Evolutionary conservation across 257 asterid genomes (phyloP).

Genomic region (Nicotiana benthamiana): DNA sequence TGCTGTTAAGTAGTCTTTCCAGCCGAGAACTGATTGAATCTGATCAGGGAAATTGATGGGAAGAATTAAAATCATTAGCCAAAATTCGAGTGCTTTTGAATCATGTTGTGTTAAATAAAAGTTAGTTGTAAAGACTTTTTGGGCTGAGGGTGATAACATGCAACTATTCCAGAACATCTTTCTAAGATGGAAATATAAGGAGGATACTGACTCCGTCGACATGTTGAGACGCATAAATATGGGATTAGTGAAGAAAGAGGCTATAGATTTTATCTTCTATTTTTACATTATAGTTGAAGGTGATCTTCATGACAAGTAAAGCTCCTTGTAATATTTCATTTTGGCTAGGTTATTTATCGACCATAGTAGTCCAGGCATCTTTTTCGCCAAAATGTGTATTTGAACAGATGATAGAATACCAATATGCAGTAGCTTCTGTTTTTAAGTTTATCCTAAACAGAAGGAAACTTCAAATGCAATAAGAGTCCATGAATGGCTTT

Average conservation of each 20-base stretch:
- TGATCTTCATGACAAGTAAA: not conserved
- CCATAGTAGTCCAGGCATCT: not conserved
- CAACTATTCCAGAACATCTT: not conserved
- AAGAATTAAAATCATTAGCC: not conserved
- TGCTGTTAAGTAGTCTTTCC: conserved; percentile 55
- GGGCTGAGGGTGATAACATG: not conserved
- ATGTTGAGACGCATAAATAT: not conserved
- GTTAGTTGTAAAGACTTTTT: not conserved
- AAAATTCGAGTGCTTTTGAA: not conserved
- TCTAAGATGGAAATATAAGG: not conserved
- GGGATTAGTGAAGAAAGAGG: too few relatives aligned
- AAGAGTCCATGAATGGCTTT: not conserved
- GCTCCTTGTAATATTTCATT: not conserved
- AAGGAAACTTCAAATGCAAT: not conserved
- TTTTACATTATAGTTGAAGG: too few relatives aligned
- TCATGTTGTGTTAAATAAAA: not conserved
- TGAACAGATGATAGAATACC: not conserved
- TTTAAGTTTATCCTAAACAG: not conserved
- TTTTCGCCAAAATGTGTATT: not conserved
- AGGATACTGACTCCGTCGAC: not conserved
- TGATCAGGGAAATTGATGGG: conserved; percentile 21
- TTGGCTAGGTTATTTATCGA: not conserved
- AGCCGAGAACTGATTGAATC: conserved; percentile 49
- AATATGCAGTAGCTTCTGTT: not conserved
- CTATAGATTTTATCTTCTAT: too few relatives aligned